A percentile compares a stretch with the other conserved stretches of the same genome.
Conservation (phyloP, 73 alveolate species). For the Halteria grandinella region DNA sequence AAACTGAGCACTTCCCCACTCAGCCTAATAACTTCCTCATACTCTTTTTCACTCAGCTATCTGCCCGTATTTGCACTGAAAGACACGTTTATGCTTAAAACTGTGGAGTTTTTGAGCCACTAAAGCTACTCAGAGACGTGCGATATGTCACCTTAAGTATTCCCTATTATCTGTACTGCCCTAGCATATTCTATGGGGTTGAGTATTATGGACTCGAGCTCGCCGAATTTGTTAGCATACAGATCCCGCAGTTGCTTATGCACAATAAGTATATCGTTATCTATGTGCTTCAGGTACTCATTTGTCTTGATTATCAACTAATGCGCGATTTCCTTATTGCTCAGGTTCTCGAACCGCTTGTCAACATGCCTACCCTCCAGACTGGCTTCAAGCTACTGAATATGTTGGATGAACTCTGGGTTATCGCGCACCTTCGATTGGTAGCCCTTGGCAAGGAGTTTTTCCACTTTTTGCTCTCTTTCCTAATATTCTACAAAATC, state of each 20-base stretch:
- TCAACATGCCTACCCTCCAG: not conserved
- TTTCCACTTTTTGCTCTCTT: constrained; percentile 24
- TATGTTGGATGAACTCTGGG: constrained; percentile 18
- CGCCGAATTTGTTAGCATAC: constrained; percentile 83
- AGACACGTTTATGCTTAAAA: constrained; percentile 87
- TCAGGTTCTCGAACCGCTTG: not conserved
- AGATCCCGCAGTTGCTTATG: constrained; percentile 78
- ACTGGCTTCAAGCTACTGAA: not conserved
- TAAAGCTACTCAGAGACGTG: constrained; percentile 11
- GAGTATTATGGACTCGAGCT: constrained; percentile 85
- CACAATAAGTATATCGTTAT: constrained; percentile 68
- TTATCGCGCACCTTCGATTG: constrained; percentile 31
- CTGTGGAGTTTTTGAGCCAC: constrained; percentile 78
- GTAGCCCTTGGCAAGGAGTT: not conserved
- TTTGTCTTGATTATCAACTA: constrained; percentile 14
- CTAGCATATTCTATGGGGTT: constrained; percentile 89
- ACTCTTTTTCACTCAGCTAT: constrained; percentile 58
- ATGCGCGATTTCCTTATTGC: constrained; percentile 28
- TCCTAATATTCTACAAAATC: constrained; percentile 21
- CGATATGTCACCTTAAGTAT: constrained; percentile 60
- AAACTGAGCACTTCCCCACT: constrained; percentile 74
- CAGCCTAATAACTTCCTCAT: constrained; percentile 60
- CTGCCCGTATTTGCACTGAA: constrained; percentile 72
- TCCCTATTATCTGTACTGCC: constrained; percentile 79
- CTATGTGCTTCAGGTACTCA: constrained; percentile 66